These are phyloP conservation scores for Spathaspora sp. DNA, from an alignment of 1,139 yeast genomes.

Conservation along the genomic window DNA sequence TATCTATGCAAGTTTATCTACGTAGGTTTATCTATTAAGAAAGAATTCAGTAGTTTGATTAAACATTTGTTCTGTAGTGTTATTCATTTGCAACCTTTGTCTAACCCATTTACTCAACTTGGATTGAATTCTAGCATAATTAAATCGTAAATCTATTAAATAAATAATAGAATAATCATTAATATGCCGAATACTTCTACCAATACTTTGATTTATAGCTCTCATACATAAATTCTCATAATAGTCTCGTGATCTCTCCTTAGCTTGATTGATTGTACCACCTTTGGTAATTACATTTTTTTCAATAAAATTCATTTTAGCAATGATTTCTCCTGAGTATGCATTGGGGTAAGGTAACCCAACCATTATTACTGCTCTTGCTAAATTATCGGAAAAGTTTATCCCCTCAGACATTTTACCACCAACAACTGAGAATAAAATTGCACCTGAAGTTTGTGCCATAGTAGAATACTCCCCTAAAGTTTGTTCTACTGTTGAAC, in stretches of 20 bases:
- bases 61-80: not conserved
- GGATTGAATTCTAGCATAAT: conserved; percentile 43
- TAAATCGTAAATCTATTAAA: conserved; percentile 68
- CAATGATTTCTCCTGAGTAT: conserved; percentile 77
- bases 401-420: conserved; percentile 95
- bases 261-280: conserved; percentile 40
- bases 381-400: conserved; percentile 81
- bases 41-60: conserved; percentile 5
- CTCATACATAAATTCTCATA: conserved; percentile 90
- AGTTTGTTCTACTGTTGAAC: conserved; percentile 41
- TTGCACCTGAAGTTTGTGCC: conserved; percentile 49
- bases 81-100: conserved; percentile 25
- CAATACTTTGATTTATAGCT: conserved; percentile 90
- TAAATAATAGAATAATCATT: conserved; percentile 78
- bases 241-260: conserved; percentile 52
- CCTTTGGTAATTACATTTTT: conserved; percentile 38
- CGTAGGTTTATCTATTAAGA: conserved; percentile 1
- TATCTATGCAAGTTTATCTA: no score
- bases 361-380: conserved; percentile 83
- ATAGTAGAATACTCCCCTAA: conserved; percentile 50
- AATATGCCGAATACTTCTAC: conserved; percentile 85
- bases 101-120: conserved; percentile 83
- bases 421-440: conserved; percentile 84
- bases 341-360: conserved; percentile 92
- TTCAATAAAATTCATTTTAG: conserved; percentile 69